Percentiles rank a stretch among this genome's conserved stretches.
These are phyloP conservation scores for Alternaria incomplexa DNA, from an alignment of 2,329 filamentous ascomycete genomes.

Conservation along the genomic window DNA sequence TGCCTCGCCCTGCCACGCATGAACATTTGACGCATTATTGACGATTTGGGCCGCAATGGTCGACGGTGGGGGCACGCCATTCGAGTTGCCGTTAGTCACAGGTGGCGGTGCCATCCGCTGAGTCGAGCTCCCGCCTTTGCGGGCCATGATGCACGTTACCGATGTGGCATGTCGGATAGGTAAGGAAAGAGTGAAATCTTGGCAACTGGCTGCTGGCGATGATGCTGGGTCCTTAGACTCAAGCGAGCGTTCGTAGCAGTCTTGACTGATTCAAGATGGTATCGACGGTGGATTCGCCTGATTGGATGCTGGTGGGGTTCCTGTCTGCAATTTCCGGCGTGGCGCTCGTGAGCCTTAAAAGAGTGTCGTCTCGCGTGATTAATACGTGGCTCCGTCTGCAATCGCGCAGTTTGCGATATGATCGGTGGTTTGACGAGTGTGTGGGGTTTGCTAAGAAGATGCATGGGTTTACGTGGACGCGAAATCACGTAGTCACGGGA, in stretches of 20 bases:
- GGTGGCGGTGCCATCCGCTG: constrained; percentile 35
- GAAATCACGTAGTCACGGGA: constrained; percentile 33
- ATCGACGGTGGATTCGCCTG: constrained; percentile 2
- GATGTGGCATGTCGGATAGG: constrained; percentile 28
- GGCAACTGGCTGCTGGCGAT: not conserved
- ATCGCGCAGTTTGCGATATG: not conserved
- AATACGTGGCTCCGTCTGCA: not conserved
- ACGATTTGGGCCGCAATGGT: constrained; percentile 89
- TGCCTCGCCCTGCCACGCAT: constrained; percentile 66
- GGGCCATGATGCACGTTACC: constrained; percentile 48
- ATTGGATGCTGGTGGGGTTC: not conserved
- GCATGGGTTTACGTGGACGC: constrained; percentile 16
- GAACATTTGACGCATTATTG: constrained; percentile 74
- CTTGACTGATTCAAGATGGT: not conserved
- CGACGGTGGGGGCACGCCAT: constrained; percentile 63
- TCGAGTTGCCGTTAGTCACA: constrained; percentile 25
- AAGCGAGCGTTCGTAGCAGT: not conserved
- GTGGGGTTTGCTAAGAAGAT: not conserved
- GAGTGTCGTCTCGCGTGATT: not conserved
- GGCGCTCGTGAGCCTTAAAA: not conserved
- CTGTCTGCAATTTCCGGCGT: not conserved
- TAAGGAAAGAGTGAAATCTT: not conserved
- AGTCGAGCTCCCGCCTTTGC: constrained; percentile 45
- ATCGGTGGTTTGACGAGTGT: not conserved
- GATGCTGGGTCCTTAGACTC: not conserved